Base-by-base conservation (phyloP, 176 grass and related monocot genomes). In the Hordeum marinum region DNA sequence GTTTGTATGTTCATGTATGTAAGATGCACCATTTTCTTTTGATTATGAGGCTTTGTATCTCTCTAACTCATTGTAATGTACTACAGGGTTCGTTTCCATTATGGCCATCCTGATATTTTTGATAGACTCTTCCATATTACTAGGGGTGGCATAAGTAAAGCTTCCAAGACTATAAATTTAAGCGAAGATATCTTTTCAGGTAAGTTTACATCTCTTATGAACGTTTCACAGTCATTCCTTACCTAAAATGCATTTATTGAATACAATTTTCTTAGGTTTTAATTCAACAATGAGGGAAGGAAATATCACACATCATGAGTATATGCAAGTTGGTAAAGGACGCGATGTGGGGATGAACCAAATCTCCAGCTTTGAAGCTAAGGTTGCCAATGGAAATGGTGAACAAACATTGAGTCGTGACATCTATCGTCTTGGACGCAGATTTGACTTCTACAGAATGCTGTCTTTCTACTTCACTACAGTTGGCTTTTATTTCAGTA, bases 111-210 rank as follows among this genome's bases (percentile, higher is more conserved):
- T 32, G 96, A 99, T 91, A 85, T 99, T 82, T 99, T 99, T 80
- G 96, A 99, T 89, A 94, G 96, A 94, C 88, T 99, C 80, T 99
- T 99, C 82, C 96, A 99, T 75, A 91, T 99, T 62, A 96, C 96
- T 60, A 96, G 91, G 77, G 96, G 96, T 80, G 93, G 96, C 42
- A 90, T 98, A 83, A 98, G 96, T 91, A 98, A 98, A 92, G 91
- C 96, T 20, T 98, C 96, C 40, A 98, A 89, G 85, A 87, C 89
- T 48, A 98, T 98, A 84, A 98, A 98, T 89, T 84, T 98, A n/a
- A 98, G 96, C 83, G 96, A 98, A 81, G 96, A 98, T 87, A 95
- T 98, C 24, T 98, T 98, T 94, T 77, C 96, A 87, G 96, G 96
- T 95, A 87, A 65, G 20, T 25, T 13, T 79, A 17, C 46, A 81